Evolutionary conservation across 2,329 filamentous ascomycete species (phyloP), one percentile per base, ranked within the genome.

Genomic region (Ophiostoma quercus): DNA sequence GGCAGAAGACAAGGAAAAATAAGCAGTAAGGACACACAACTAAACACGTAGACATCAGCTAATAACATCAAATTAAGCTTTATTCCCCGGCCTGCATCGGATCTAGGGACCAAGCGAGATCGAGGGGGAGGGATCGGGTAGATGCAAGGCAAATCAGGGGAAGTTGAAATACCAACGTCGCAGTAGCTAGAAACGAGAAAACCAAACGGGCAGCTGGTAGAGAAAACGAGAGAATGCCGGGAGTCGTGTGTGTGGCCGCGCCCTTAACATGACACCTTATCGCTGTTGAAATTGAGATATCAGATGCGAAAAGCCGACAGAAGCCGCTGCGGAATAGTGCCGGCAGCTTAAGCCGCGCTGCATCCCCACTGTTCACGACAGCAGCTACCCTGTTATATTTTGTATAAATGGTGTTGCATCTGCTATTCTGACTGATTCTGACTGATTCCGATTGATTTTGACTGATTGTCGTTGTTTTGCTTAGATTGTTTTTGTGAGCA

Each of bases 251-350:
- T 25, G 4, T 25, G 51, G 51, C 51, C 22, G 22, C 51, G 22
- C 51, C 51, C 22, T 57, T 3, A 14, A 25, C 22, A 57, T 25
- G 51, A 7, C 51, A 57, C 16, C 51, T 57, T 57, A 14, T 57
- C 51, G 51, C 51, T 12, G 22, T 16, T 19, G 7, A 19, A 47
- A n/a, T 19, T 19, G 43, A 47, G 51, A 37, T 37, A 62, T 29
- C 14, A 41, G 47, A 41, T 54, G 51, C 63, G 11, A 9, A 29
- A 60, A 69, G 63, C 68, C 68, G 68, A 62, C 34, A 54, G 7
- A 69, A 69, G 12, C 68, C 68, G 68, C 22, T n/a, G 25, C 63
- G 37, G 68, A 67, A 69, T 34, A 29, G 9, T 32, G 41, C 68
- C 68, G 62, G 7, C 34, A 14, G 0, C 62, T 57, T 37, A 66